A percentile compares a stretch with the other conserved stretches of the same genome.
These are phyloP conservation scores for Sordariomycetes sp. DNA, from an alignment of 2,329 filamentous ascomycete species.

Conservation along the genomic window DNA sequence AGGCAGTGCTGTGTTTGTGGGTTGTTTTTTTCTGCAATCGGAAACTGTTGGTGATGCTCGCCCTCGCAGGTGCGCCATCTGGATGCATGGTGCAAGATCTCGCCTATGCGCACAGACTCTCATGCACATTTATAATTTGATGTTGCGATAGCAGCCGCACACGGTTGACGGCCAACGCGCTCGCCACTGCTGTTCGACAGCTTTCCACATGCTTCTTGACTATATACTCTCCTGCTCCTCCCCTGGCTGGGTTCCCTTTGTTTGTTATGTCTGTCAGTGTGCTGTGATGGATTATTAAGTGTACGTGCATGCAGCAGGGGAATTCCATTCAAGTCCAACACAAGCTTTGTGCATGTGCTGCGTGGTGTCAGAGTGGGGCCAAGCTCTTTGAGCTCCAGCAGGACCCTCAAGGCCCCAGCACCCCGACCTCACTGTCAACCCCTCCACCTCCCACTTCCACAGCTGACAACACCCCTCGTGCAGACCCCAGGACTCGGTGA, in stretches of 20 bases:
- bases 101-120: no score
- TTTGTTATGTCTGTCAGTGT: neutral
- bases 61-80: no score
- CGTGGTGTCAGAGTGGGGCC: neutral
- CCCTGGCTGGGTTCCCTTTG: neutral
- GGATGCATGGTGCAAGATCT: no score
- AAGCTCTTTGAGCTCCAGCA: neutral
- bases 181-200: neutral
- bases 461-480: neutral
- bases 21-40: no score
- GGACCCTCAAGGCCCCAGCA: neutral
- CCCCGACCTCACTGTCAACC: neutral
- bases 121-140: no score
- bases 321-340: neutral
- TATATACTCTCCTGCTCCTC: neutral
- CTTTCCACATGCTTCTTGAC: conserved; percentile 1
- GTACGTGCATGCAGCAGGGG: neutral
- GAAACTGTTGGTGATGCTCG: no score
- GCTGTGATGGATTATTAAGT: neutral
- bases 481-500: neutral
- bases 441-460: neutral
- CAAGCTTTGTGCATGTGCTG: no score
- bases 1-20: no score
- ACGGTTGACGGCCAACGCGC: neutral
- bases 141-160: neutral